Evolutionary conservation across 148 eudicot genomes (phyloP).

Genomic region (Chenopodium album): DNA sequence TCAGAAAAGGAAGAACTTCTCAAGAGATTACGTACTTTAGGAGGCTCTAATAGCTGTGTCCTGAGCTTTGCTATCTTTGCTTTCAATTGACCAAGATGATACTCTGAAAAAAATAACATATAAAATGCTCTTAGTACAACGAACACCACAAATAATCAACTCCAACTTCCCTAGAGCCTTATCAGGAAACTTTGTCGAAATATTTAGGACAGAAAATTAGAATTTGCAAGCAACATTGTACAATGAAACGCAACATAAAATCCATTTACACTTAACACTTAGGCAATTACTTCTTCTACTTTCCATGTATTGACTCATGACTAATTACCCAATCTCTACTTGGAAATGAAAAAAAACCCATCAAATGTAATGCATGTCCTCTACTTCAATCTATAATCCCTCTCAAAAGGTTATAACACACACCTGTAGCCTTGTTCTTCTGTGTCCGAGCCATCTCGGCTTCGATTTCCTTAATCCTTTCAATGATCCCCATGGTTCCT

Average conservation of each 20-base stretch:
- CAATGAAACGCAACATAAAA: background rate
- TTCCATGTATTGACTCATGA: background rate
- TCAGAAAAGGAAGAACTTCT: background rate
- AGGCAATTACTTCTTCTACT: background rate
- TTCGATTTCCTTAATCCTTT: slow-evolving; percentile 95
- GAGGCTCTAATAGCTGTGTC: slow-evolving; percentile 98
- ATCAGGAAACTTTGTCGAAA: background rate
- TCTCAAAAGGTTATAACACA: slow-evolving; percentile 8
- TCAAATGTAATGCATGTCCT: background rate
- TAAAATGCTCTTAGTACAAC: slow-evolving; percentile 8
- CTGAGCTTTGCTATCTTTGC: slow-evolving; percentile 98
- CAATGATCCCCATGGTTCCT: slow-evolving; percentile 85
- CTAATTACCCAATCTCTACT: background rate
- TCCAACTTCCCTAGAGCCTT: background rate
- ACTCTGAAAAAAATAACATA: slow-evolving; percentile 48
- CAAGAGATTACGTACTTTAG: slow-evolving; percentile 65
- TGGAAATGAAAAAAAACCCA: background rate
- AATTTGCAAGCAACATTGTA: background rate
- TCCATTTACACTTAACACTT: background rate
- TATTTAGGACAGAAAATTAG: background rate
- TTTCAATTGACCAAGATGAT: slow-evolving; percentile 99
- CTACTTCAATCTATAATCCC: background rate
- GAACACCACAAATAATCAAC: background rate
- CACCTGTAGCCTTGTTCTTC: slow-evolving; percentile 99
- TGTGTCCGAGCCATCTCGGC: slow-evolving; percentile 99